Base-by-base conservation (phyloP, 2,329 filamentous ascomycete species). In the Nemania sp. region DNA sequence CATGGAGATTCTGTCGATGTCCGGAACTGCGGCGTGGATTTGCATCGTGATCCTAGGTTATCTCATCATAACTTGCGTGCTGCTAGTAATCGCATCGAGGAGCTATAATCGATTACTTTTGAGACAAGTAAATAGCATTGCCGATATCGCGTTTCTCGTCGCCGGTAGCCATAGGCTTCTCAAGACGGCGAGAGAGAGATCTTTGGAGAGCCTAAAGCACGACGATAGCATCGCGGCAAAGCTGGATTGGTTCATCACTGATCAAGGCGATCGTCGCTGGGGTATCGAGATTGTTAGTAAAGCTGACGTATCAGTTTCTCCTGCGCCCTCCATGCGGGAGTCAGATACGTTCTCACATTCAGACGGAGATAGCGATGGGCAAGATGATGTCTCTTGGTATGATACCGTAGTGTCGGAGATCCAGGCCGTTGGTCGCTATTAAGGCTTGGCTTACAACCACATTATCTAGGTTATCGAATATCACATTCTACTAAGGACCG, bases 61-160 rank as follows among this genome's bases (percentile, higher is more conserved):
- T 22, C 59, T 62, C 10, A 54, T 62, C 35, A 35, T 62, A 11
- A 62, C 59, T 10, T 55, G 24, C 18, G 24, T 45, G n/a, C 32
- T 54, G 49, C 38, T 62, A 18, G 59, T 26, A 32, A 8, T 62
- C 38, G 49, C 49, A 20, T 43, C 58, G 26, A 53, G 15, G 24
- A 20, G 24, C 15, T 62, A 62, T 26, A 62, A 53, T 45, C 58
- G 49, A 15, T 29, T 62, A n/a, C 47, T 62, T 29, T 24, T 54
- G 2, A 43, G 49, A 54, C 47, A 20, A 18, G 49, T 62, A 2
- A 26, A 62, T 13, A 62, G 58, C 32, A 62, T 62, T 15, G 22
- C 58, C 35, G 58, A 62, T 22, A 54, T 54, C 20, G 58, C 58
- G 26, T 53, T 53, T 32, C 58, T 62, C 24, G 8, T 62, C 5